Evolutionary conservation across 2,329 filamentous ascomycete genomes (phyloP), one percentile per base, ranked within the genome.

Genomic region (Xylariaceae sp.): DNA sequence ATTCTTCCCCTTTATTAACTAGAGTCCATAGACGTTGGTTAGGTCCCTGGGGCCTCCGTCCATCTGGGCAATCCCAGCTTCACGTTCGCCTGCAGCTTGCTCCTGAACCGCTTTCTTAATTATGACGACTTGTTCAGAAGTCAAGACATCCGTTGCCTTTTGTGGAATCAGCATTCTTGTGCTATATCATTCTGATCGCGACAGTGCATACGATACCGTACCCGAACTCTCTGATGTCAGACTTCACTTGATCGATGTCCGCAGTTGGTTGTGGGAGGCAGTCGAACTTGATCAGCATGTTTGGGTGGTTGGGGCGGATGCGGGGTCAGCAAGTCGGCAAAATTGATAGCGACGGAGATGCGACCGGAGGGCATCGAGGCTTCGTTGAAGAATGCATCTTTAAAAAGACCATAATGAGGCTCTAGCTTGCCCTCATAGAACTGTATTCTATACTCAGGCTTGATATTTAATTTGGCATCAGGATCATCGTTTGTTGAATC

Each of bases 221-320:
- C 1, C 60, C 60, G 20, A 54, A 63, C 29, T 60, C 49, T 11
- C 44, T 44, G 14, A 63, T 37, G 29, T 63, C 56, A 4, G 40
- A 34, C 42, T 56, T 60, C 14, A 60, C 54, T 41, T 61, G 57
- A 17, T 55, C 56, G 39, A 62, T 50, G 37, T 63, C 58, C 34
- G 55, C 54, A 8, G 60, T 61, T 12, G 58, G 56, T 58, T 54
- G 34, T 20, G 58, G 70, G 2, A 72, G 60, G 3, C 60, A 61
- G 2, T 64, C 60, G 3, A 71, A 64, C 69, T 39, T 69, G 66
- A 5, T 32, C n/a, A 6, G 16, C 32, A 22, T 37, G 19, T 39
- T 45, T 52, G 17, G 54, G 32, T 20, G 48, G 37, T 8, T 42
- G 44, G 8, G 59, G 53, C 16, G 48, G 49, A 17, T 45, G 42